Conservation (phyloP, 108 stramenopile genomes). For the Nitzschia sp. region DNA sequence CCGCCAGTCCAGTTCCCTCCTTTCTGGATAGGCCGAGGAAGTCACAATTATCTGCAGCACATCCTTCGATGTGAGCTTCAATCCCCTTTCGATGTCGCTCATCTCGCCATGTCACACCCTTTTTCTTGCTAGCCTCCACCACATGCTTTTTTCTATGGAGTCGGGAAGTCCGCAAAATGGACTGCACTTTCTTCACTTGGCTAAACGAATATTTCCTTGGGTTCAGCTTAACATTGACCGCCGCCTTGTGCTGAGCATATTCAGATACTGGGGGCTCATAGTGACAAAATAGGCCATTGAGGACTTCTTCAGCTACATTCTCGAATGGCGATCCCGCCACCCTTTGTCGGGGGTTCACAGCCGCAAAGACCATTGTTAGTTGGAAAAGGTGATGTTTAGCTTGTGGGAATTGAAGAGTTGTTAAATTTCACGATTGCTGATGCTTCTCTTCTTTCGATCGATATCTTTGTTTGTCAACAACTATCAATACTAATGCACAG, state of each 20-base stretch:
- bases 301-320: constrained; percentile 49
- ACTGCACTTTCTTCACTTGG: neutral
- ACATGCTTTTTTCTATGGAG: constrained; percentile 20
- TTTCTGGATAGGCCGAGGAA: neutral
- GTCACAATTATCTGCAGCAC: constrained; percentile 12
- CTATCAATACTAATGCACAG: neutral
- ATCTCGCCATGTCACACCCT: constrained; percentile 38
- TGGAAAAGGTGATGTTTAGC: neutral
- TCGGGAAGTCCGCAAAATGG: neutral
- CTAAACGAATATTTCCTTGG: constrained; percentile 13
- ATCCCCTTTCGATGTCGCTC: constrained; percentile 15
- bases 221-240: neutral
- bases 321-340: constrained; percentile 27
- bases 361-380: neutral
- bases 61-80: neutral
- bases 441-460: neutral
- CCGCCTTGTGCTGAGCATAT: constrained; percentile 29
- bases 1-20: constrained; percentile 7
- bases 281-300: constrained; percentile 53
- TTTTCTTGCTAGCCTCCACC: neutral
- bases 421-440: no score
- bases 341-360: constrained; percentile 7
- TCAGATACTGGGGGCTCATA: constrained; percentile 52
- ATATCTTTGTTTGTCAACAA: neutral
- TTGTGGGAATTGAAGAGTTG: no score